phyloP scores from a whole-genome alignment of 106 monocot genomes.

The Chionographis japonica region DNA sequence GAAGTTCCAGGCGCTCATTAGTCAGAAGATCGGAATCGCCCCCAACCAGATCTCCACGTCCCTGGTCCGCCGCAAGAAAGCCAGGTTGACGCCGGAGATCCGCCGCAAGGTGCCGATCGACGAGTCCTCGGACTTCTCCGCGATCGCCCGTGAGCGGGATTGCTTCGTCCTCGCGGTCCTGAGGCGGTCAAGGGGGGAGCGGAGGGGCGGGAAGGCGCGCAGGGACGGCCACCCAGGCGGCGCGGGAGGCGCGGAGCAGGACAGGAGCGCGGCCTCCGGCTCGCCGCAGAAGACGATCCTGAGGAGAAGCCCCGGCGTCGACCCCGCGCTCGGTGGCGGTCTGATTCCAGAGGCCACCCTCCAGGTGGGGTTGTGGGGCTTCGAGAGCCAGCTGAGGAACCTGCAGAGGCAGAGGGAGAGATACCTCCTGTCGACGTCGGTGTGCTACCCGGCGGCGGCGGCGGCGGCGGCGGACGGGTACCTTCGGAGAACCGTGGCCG shows the following conservation, averaged over 20 bases:
- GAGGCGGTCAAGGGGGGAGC: neutral
- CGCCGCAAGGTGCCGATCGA: conserved; percentile 34
- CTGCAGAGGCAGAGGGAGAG: conserved; percentile 36
- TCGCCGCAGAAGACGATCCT: conserved; percentile 39
- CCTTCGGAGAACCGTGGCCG: neutral
- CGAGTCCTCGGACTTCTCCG: conserved; percentile 33
- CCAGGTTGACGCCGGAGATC: conserved; percentile 20
- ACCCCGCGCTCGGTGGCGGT: no score
- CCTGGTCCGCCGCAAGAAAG: conserved; percentile 34
- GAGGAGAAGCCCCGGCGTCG: conserved; percentile 14
- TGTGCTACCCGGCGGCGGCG: neutral
- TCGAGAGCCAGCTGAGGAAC: conserved; percentile 27
- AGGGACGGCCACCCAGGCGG: neutral
- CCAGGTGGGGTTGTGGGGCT: conserved; percentile 18
- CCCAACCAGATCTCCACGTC: conserved; percentile 45
- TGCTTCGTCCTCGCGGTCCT: conserved; percentile 34
- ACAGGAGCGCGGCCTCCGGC: neutral
- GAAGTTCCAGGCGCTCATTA: conserved; percentile 32
- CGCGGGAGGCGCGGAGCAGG: neutral
- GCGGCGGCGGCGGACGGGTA: neutral
- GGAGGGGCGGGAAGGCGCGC: neutral
- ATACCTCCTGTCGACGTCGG: conserved; percentile 17
- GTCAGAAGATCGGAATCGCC: conserved; percentile 27
- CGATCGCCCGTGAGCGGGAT: conserved; percentile 31
- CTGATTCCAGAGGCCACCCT: neutral